Conservation (phyloP, 495 filamentous ascomycete genomes). For the Xylaria bambusicola region DNA sequence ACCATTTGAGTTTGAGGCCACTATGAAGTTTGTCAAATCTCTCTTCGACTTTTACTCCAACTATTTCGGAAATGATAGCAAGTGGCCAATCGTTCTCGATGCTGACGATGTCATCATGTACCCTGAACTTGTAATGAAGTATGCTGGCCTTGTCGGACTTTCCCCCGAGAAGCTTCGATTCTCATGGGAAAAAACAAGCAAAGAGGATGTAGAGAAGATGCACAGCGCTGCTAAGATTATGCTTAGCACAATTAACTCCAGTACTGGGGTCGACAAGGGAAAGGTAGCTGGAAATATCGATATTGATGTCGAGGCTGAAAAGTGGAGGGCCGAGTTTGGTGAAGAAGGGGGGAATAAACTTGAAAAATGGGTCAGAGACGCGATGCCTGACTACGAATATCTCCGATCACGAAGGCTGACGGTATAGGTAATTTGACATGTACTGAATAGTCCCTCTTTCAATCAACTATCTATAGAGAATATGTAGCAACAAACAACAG, state of each 20-base stretch:
- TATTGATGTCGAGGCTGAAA: conserved; percentile 41
- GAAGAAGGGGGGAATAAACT: conserved; percentile 37
- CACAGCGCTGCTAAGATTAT: conserved; percentile 24
- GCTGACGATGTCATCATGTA: conserved; percentile 48
- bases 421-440: no score
- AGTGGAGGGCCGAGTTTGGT: conserved; percentile 53
- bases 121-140: conserved; percentile 34
- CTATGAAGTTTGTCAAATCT: conserved; percentile 36
- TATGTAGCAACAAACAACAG: no score
- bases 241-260: conserved; percentile 36
- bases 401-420: conserved; percentile 39
- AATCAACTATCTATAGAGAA: no score
- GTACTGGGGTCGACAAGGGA: conserved; percentile 39
- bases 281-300: conserved; percentile 41
- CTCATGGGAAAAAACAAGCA: conserved; percentile 37
- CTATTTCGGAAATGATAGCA: conserved; percentile 22
- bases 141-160: conserved; percentile 39
- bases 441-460: no score
- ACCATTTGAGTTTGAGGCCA: conserved; percentile 21
- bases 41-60: conserved; percentile 42
- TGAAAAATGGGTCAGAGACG: conserved; percentile 39
- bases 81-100: conserved; percentile 43
- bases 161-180: conserved; percentile 38
- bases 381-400: conserved; percentile 53
- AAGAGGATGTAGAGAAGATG: conserved; percentile 16